These are phyloP conservation scores for Phalaenopsis aphrodite DNA, from an alignment of 106 monocot species.

Conservation along the genomic window DNA sequence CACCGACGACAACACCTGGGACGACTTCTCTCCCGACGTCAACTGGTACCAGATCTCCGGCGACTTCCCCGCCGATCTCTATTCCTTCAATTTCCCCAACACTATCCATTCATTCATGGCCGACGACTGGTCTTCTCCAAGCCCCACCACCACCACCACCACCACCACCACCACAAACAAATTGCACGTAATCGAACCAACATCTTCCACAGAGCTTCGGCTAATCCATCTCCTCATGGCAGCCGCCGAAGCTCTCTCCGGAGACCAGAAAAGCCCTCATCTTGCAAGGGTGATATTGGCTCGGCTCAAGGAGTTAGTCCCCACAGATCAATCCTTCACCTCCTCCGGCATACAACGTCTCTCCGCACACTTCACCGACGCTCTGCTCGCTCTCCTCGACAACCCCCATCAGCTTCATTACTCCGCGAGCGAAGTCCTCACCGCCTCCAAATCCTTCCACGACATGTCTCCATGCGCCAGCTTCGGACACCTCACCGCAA, in stretches of 20 bases:
- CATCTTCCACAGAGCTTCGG: slow-evolving; percentile 2
- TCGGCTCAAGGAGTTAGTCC: slow-evolving; percentile 50
- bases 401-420: background rate
- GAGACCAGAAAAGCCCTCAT: slow-evolving; percentile 20
- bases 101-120: background rate
- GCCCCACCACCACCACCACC: slow-evolving; percentile 7
- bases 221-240: slow-evolving; percentile 37
- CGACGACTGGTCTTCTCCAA: background rate
- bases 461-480: slow-evolving; percentile 54
- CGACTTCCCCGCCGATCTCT: slow-evolving; percentile 14
- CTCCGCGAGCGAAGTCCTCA: slow-evolving; percentile 17
- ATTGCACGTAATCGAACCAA: too few species aligned
- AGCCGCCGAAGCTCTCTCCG: slow-evolving; percentile 32
- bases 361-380: slow-evolving; percentile 42
- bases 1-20: slow-evolving; percentile 6
- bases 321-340: background rate
- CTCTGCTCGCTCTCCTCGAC: slow-evolving; percentile 31
- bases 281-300: slow-evolving; percentile 50
- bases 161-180: slow-evolving; percentile 9
- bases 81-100: slow-evolving; percentile 5
- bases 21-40: slow-evolving; percentile 10
- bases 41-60: slow-evolving; percentile 22
- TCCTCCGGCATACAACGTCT: slow-evolving; percentile 36
- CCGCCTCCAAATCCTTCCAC: slow-evolving; percentile 45
- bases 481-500: slow-evolving; percentile 55